Percentiles rank a stretch among this genome's conserved stretches.
Evolutionary conservation across 2,329 filamentous ascomycete genomes (phyloP).

Genomic region (Alternaria brassicicola): DNA sequence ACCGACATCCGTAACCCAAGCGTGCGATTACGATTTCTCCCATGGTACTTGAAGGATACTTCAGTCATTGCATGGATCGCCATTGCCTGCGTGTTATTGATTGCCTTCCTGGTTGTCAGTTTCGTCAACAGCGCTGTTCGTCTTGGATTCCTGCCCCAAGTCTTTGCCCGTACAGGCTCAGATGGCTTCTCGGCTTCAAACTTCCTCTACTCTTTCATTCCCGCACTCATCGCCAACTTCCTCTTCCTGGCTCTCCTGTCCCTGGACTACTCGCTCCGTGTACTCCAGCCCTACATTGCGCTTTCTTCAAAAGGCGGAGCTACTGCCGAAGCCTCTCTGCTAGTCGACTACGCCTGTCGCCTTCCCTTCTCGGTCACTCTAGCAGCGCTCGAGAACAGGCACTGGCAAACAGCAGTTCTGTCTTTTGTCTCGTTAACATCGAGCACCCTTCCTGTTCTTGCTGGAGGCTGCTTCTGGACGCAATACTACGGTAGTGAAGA

Average conservation of each 20-base stretch:
- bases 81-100: slow-evolving; percentile 46
- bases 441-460: slow-evolving; percentile 68
- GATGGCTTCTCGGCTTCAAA: slow-evolving; percentile 81
- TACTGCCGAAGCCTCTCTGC: slow-evolving; percentile 66
- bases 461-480: slow-evolving; percentile 75
- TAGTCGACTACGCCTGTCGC: slow-evolving; percentile 73
- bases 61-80: slow-evolving; percentile 69
- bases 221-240: slow-evolving; percentile 69
- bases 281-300: slow-evolving; percentile 72
- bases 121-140: slow-evolving; percentile 73
- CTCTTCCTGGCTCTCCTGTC: slow-evolving; percentile 71
- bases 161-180: slow-evolving; percentile 65
- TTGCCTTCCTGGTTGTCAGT: slow-evolving; percentile 71
- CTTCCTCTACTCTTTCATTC: slow-evolving; percentile 83
- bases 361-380: slow-evolving; percentile 66
- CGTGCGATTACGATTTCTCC: slow-evolving; percentile 71
- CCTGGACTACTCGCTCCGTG: slow-evolving; percentile 69
- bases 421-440: slow-evolving; percentile 66
- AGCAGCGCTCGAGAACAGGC: slow-evolving; percentile 64
- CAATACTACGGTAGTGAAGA: slow-evolving; percentile 59
- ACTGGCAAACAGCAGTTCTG: slow-evolving; percentile 69
- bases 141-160: slow-evolving; percentile 72
- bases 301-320: slow-evolving; percentile 65
- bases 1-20: slow-evolving; percentile 59
- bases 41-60: slow-evolving; percentile 74